Evolutionary conservation across 1,284 basidiomycete genomes (phyloP).

Genomic region (Jaminaea rosea): DNA sequence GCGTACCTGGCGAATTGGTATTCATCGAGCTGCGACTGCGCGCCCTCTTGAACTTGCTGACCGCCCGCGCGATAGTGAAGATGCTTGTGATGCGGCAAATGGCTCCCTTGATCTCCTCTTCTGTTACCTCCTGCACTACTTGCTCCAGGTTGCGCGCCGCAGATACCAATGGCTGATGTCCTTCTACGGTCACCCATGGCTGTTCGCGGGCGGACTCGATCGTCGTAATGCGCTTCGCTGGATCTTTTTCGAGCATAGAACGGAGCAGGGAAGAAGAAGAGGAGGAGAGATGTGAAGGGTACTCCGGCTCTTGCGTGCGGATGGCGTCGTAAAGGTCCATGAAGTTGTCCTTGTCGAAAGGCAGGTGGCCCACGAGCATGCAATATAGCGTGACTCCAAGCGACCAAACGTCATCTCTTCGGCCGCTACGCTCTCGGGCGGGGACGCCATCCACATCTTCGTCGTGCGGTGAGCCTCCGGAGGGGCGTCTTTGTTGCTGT

Average conservation of each 20-base stretch:
- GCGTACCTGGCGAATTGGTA: too few relatives aligned
- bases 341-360: constrained; percentile 52
- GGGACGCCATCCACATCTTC: neutral
- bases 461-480: neutral
- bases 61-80: constrained; percentile 43
- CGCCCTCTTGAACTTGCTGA: constrained; percentile 38
- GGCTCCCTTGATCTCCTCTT: constrained; percentile 41
- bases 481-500: neutral
- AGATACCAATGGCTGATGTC: constrained; percentile 18
- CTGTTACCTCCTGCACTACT: constrained; percentile 37
- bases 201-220: constrained; percentile 29
- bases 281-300: constrained; percentile 23
- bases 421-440: neutral
- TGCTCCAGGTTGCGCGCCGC: constrained; percentile 26
- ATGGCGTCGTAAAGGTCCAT: constrained; percentile 53
- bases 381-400: constrained; percentile 55
- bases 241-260: constrained; percentile 35
- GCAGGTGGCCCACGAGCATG: constrained; percentile 53
- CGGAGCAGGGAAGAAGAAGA: constrained; percentile 24
- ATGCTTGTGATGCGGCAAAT: constrained; percentile 42
- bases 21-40: constrained; percentile 1
- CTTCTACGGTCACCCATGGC: constrained; percentile 29
- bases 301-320: constrained; percentile 44
- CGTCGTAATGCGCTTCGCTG: constrained; percentile 27
- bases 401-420: constrained; percentile 53